Percentiles rank a stretch among this genome's conserved stretches.
phyloP scores from a whole-genome alignment of 345 rosid species.

The Moricandia moricandioides region DNA sequence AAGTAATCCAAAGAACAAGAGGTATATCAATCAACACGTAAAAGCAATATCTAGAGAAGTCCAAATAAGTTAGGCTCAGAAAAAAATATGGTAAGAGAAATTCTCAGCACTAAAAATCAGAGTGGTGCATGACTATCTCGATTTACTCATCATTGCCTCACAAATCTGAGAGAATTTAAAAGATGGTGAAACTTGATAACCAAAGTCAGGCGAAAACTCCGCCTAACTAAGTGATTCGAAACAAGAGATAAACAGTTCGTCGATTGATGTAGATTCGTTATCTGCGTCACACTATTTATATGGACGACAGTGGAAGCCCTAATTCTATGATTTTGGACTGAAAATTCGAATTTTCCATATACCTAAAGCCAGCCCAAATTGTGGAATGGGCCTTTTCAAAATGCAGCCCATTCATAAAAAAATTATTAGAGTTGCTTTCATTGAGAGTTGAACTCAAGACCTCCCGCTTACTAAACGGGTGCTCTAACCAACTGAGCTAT shows the following conservation, averaged over 20 bases:
- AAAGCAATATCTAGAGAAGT: too few species aligned
- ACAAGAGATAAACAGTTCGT: background rate
- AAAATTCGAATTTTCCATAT: background rate
- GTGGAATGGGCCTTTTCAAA: background rate
- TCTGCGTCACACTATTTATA: background rate
- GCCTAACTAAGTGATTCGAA: too few species aligned
- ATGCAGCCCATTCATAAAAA: background rate
- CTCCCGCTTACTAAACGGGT: slow-evolving; percentile 96
- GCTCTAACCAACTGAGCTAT: slow-evolving; percentile 98
- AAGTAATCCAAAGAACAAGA: too few species aligned
- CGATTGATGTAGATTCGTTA: background rate
- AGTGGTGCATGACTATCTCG: slow-evolving; percentile 4
- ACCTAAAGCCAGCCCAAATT: background rate
- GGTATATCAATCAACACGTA: too few species aligned
- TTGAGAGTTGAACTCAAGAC: slow-evolving; percentile 80
- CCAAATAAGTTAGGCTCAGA: too few species aligned
- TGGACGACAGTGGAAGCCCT: background rate
- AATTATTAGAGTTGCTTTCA: background rate
- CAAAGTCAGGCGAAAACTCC: too few species aligned
- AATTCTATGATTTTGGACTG: background rate
- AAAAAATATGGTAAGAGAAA: too few species aligned
- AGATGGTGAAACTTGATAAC: too few species aligned
- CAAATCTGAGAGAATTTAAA: background rate
- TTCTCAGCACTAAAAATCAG: too few species aligned
- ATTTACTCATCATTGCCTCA: background rate